These are phyloP conservation scores for Plasmodium falciparum DNA, from an alignment of 169 alveolate genomes.

Conservation along the genomic window DNA sequence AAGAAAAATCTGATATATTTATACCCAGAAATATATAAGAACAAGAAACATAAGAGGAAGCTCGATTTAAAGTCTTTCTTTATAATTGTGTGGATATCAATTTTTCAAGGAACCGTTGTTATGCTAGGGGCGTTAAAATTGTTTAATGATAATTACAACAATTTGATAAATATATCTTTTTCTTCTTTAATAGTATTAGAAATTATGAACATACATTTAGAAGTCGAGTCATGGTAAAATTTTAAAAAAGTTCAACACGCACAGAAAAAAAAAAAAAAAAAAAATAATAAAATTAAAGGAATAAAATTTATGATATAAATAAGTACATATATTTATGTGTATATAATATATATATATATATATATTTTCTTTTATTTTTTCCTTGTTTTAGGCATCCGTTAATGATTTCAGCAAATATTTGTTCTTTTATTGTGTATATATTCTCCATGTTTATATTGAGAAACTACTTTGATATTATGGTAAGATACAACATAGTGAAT, in stretches of 20 bases:
- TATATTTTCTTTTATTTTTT: slow-evolving; percentile 1
- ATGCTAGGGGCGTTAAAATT: slow-evolving; percentile 95
- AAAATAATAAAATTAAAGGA: not conserved
- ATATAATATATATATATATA: slow-evolving; percentile 9
- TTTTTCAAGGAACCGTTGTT: slow-evolving; percentile 94
- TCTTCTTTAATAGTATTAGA: slow-evolving; percentile 96
- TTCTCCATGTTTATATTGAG: slow-evolving; percentile 91
- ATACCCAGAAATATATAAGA: slow-evolving; percentile 96
- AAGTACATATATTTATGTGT: not conserved
- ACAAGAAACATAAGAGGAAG: slow-evolving; percentile 94
- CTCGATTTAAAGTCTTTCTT: slow-evolving; percentile 95
- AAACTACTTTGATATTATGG: slow-evolving; percentile 91
- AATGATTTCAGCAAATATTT: slow-evolving; percentile 86
- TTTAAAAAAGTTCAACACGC: slow-evolving; percentile 45
- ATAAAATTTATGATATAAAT: not conserved
- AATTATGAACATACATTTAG: slow-evolving; percentile 94
- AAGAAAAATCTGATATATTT: slow-evolving; percentile 89
- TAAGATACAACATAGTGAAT: not conserved
- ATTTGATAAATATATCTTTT: slow-evolving; percentile 96
- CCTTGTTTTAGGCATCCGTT: slow-evolving; percentile 86
- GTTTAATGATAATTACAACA: slow-evolving; percentile 92
- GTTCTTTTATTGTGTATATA: slow-evolving; percentile 87
- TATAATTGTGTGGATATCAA: slow-evolving; percentile 96
- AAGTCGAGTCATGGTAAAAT: slow-evolving; percentile 91
- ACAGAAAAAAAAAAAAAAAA: too few relatives aligned